phyloP scores from a whole-genome alignment of 192 early-diverging fungal genomes.

The Coemansia sp. region DNA sequence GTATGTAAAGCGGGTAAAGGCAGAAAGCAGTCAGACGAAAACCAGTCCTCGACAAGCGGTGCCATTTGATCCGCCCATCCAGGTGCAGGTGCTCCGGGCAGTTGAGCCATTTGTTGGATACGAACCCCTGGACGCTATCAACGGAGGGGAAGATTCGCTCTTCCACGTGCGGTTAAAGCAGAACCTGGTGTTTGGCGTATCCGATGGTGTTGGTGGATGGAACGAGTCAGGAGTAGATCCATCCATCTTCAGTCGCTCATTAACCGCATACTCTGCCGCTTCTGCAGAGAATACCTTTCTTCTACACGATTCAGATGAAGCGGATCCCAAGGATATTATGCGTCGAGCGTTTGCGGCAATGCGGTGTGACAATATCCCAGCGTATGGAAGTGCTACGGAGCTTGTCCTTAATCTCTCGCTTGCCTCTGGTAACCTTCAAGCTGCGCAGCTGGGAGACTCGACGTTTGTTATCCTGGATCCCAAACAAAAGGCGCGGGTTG shows the following conservation, averaged over 20 bases:
- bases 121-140: conserved; percentile 44
- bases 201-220: conserved; percentile 56
- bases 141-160: conserved; percentile 53
- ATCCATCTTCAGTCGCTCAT: conserved; percentile 48
- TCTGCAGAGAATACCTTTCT: conserved; percentile 31
- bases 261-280: conserved; percentile 41
- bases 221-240: conserved; percentile 53
- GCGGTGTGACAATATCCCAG: conserved; percentile 35
- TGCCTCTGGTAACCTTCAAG: conserved; percentile 26
- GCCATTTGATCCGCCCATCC: conserved; percentile 47
- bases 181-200: conserved; percentile 49
- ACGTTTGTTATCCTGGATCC: conserved; percentile 41
- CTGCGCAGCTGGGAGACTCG: conserved; percentile 53
- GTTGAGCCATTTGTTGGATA: conserved; percentile 10
- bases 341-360: conserved; percentile 46
- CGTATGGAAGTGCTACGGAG: conserved; percentile 47
- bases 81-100: conserved; percentile 45
- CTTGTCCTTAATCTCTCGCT: conserved; percentile 37
- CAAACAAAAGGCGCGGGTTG: conserved; percentile 25
- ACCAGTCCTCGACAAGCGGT: conserved; percentile 12
- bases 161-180: conserved; percentile 47
- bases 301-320: conserved; percentile 50
- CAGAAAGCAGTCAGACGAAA: conserved; percentile 3
- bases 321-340: conserved; percentile 48
- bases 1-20: conserved; percentile 32